These are phyloP conservation scores for Curvularia verruculosa DNA, from an alignment of 2,329 filamentous ascomycete species.

Conservation along the genomic window DNA sequence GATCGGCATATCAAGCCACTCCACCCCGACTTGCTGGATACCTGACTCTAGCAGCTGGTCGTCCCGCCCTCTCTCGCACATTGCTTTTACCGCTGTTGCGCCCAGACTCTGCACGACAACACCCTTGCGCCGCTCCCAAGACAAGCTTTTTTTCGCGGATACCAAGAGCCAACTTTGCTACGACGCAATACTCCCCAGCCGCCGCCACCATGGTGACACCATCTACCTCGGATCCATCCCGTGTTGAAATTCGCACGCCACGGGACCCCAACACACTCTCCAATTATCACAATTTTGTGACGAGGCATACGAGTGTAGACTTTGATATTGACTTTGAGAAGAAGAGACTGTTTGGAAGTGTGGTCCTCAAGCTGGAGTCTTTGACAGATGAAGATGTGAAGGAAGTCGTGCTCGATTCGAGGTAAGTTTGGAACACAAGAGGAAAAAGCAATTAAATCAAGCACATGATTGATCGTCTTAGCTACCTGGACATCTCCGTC, in stretches of 20 bases:
- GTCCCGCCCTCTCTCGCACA: slow-evolving; percentile 1
- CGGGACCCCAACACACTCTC: slow-evolving; percentile 89
- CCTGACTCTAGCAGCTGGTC: slow-evolving; percentile 13
- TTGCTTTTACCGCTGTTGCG: not conserved
- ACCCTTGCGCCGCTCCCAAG: not conserved
- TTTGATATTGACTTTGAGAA: slow-evolving; percentile 83
- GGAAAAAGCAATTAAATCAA: not conserved
- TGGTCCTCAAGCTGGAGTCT: slow-evolving; percentile 77
- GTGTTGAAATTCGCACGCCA: slow-evolving; percentile 51
- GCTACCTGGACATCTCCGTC: slow-evolving; percentile 73
- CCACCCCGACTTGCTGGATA: slow-evolving; percentile 18
- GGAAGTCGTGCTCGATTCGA: slow-evolving; percentile 88
- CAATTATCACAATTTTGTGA: slow-evolving; percentile 89
- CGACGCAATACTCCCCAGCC: slow-evolving; percentile 33
- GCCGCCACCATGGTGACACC: slow-evolving; percentile 45
- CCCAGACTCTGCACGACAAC: not conserved
- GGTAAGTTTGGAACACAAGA: slow-evolving; percentile 38
- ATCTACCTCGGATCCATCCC: slow-evolving; percentile 44
- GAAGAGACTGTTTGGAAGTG: slow-evolving; percentile 77
- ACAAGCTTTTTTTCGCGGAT: not conserved
- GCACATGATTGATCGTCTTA: slow-evolving; percentile 21
- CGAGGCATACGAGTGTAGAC: slow-evolving; percentile 80
- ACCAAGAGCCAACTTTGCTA: slow-evolving; percentile 10
- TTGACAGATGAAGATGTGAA: slow-evolving; percentile 73
- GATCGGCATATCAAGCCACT: slow-evolving; percentile 22